Conservation (phyloP, 2,329 filamentous ascomycete species). For the Verticillium zaregamsianum region DNA sequence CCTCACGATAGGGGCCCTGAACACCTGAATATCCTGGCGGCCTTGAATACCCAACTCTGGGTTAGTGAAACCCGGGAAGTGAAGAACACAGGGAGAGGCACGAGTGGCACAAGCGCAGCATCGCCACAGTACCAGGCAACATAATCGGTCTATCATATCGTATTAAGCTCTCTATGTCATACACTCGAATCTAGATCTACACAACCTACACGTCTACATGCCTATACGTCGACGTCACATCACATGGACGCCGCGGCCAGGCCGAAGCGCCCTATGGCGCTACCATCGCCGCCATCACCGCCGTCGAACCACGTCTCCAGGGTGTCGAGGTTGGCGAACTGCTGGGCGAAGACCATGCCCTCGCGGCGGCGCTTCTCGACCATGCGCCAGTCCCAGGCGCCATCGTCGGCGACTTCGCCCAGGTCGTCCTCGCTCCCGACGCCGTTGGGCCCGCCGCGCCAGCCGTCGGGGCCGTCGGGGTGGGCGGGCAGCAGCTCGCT, state of each 20-base stretch:
- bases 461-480: conserved; percentile 67
- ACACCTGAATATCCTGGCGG: too few species aligned
- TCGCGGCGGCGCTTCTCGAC: conserved; percentile 51
- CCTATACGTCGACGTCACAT: background rate
- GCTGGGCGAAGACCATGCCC: conserved; percentile 50
- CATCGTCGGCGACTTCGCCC: conserved; percentile 26
- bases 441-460: conserved; percentile 43
- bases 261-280: conserved; percentile 46
- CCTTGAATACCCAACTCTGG: too few species aligned
- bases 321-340: conserved; percentile 55
- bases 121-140: too few species aligned
- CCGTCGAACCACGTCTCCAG: conserved; percentile 49
- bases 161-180: background rate
- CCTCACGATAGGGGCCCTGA: too few species aligned
- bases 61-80: too few species aligned
- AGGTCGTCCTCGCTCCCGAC: conserved; percentile 34
- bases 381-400: conserved; percentile 54
- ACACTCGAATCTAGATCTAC: background rate
- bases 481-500: conserved; percentile 70
- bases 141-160: too few species aligned
- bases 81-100: too few species aligned
- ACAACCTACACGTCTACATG: background rate
- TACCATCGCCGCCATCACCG: conserved; percentile 44
- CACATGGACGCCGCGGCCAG: conserved; percentile 21
- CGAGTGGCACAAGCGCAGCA: too few species aligned